Percentiles rank a stretch among this genome's conserved stretches.
Conservation (phyloP, 2,329 filamentous ascomycete genomes). For the Epicoccum nigrum region DNA sequence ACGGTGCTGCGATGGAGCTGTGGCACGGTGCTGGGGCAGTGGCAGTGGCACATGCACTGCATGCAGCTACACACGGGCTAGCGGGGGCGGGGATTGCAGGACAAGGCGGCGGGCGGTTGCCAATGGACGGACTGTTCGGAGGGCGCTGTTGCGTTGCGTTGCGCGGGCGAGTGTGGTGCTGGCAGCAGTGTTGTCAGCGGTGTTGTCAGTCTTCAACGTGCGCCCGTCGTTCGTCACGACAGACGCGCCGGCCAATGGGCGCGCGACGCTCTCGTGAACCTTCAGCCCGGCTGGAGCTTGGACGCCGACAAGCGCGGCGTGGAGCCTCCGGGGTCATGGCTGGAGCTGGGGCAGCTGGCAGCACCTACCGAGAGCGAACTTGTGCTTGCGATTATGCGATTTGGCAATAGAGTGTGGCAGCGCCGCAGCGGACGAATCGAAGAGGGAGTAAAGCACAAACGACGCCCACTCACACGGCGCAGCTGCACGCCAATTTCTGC, state of each 20-base stretch:
- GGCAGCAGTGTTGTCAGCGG: background rate
- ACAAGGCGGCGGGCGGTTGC: background rate
- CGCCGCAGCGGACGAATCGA: background rate
- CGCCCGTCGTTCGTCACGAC: slow-evolving; percentile 11
- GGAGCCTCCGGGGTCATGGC: background rate
- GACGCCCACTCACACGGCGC: slow-evolving; percentile 8
- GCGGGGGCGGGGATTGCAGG: slow-evolving; percentile 8
- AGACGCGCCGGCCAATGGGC: slow-evolving; percentile 26
- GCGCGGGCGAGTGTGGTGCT: background rate
- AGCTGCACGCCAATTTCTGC: slow-evolving; percentile 4
- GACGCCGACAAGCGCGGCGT: background rate
- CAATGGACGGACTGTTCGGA: too few species aligned
- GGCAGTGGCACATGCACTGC: background rate
- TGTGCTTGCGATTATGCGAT: too few species aligned
- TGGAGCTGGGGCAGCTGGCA: too few species aligned
- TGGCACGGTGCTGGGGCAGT: slow-evolving; percentile 1
- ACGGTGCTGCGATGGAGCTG: background rate
- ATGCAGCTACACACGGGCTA: slow-evolving; percentile 23
- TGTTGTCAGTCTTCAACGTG: slow-evolving; percentile 12
- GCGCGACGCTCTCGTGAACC: slow-evolving; percentile 3
- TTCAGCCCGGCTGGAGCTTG: slow-evolving; percentile 1
- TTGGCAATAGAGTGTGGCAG: background rate
- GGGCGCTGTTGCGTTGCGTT: background rate
- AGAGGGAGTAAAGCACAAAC: background rate
- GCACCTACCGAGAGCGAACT: too few species aligned